Percentiles rank a stretch among this genome's conserved stretches.
phyloP scores from a whole-genome alignment of 768 basidiomycete species.

The Mycena floridula region DNA sequence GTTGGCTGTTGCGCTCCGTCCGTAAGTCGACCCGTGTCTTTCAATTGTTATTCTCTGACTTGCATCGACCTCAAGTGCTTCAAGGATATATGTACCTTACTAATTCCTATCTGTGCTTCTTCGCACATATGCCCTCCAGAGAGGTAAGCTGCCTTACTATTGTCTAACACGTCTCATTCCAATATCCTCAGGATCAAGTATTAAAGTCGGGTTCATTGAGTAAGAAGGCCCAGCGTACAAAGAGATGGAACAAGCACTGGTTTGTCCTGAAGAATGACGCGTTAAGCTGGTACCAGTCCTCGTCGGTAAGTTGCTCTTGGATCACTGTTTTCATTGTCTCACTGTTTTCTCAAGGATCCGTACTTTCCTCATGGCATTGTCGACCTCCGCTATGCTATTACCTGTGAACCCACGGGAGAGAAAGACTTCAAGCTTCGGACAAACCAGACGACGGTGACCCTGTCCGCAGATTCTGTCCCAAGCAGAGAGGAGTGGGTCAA shows the following conservation, averaged over 20 bases:
- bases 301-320: constrained; percentile 54
- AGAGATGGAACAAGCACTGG: constrained; percentile 94
- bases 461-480: constrained; percentile 75
- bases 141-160: constrained; percentile 48
- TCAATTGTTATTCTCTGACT: constrained; percentile 2
- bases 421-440: constrained; percentile 80
- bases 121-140: constrained; percentile 86
- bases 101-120: constrained; percentile 91
- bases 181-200: constrained; percentile 64
- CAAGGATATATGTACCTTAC: constrained; percentile 99
- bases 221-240: constrained; percentile 85
- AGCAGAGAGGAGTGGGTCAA: constrained; percentile 96
- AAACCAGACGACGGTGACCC: constrained; percentile 64
- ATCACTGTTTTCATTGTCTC: constrained; percentile 31
- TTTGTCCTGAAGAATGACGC: constrained; percentile 95
- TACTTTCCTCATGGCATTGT: constrained; percentile 97
- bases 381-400: constrained; percentile 89
- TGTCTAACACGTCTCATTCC: background rate
- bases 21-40: constrained; percentile 52
- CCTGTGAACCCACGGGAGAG: constrained; percentile 76
- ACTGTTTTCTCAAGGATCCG: constrained; percentile 80
- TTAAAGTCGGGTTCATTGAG: constrained; percentile 87
- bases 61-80: constrained; percentile 51
- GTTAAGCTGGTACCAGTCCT: constrained; percentile 94
- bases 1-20: constrained; percentile 87